phyloP scores from a whole-genome alignment of 2,329 filamentous ascomycete species.

The Fragosphaeria purpurea region DNA sequence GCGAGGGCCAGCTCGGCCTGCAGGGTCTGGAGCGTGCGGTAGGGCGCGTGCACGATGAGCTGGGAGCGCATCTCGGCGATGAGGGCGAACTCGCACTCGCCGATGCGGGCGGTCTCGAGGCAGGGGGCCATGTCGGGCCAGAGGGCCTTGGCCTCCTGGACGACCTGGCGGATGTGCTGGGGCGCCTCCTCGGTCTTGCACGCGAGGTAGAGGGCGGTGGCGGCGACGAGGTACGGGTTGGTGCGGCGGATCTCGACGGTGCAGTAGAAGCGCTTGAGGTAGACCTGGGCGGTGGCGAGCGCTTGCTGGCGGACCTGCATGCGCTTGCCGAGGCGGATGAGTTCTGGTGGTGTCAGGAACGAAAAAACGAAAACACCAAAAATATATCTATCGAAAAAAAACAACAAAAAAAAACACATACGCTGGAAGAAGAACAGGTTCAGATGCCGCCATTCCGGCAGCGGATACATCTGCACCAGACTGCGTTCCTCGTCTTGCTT shows the following conservation, averaged over 20 bases:
- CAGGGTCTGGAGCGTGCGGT: constrained; percentile 66
- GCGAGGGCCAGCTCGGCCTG: constrained; percentile 59
- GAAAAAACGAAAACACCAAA: not conserved
- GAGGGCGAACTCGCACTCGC: constrained; percentile 87
- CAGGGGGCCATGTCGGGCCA: constrained; percentile 70
- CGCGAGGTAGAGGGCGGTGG: constrained; percentile 89
- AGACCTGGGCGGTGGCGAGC: constrained; percentile 87
- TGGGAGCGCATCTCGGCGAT: constrained; percentile 88
- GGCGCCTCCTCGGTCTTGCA: constrained; percentile 98
- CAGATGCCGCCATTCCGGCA: constrained; percentile 72
- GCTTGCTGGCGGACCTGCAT: constrained; percentile 82
- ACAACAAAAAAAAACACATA: constrained; percentile 32
- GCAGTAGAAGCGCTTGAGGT: constrained; percentile 87
- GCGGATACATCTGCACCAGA: constrained; percentile 66
- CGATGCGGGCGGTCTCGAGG: constrained; percentile 71
- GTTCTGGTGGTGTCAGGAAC: constrained; percentile 40
- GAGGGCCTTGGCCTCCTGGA: constrained; percentile 72
- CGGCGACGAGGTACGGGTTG: constrained; percentile 84
- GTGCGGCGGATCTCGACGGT: constrained; percentile 85
- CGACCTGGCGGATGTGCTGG: constrained; percentile 86
- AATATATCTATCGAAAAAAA: not conserved
- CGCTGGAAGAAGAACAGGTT: constrained; percentile 90
- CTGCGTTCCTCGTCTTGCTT: constrained; percentile 68
- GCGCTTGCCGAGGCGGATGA: constrained; percentile 74
- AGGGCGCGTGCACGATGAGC: constrained; percentile 83